A percentile compares a stretch with the other conserved stretches of the same genome.
These are phyloP conservation scores for Cyclostephanos tholiformis DNA, from an alignment of 108 stramenopile species.

Conservation along the genomic window DNA sequence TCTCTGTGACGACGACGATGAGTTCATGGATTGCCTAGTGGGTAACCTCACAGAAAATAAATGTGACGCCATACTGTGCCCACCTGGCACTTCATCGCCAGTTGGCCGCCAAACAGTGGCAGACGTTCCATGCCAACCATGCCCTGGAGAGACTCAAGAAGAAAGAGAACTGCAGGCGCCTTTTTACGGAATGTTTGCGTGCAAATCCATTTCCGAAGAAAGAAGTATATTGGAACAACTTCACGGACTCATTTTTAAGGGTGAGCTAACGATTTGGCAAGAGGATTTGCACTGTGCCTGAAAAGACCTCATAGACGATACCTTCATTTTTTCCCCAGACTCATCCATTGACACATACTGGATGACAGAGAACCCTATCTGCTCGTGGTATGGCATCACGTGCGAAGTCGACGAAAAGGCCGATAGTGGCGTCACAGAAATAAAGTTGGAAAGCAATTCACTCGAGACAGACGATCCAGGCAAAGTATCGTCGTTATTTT, in stretches of 20 bases:
- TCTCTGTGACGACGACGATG: constrained; percentile 62
- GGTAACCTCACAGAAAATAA: constrained; percentile 58
- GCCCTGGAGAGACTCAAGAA: constrained; percentile 33
- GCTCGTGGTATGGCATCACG: constrained; percentile 72
- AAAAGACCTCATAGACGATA: background rate
- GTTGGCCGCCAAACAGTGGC: constrained; percentile 60
- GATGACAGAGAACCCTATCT: constrained; percentile 51
- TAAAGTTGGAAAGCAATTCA: constrained; percentile 53
- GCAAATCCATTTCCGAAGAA: constrained; percentile 50
- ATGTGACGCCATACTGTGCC: constrained; percentile 88
- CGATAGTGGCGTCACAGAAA: constrained; percentile 39
- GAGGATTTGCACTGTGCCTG: background rate
- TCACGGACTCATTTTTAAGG: constrained; percentile 45
- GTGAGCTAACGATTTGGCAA: background rate
- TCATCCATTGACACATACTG: constrained; percentile 34
- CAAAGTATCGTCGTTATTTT: constrained; percentile 43
- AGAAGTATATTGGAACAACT: constrained; percentile 55
- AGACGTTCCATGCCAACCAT: constrained; percentile 44
- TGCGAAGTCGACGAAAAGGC: constrained; percentile 44
- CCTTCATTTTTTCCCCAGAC: background rate
- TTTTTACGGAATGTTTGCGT: constrained; percentile 61
- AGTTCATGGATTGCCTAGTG: constrained; percentile 70
- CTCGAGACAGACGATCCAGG: constrained; percentile 35
- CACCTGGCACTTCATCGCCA: constrained; percentile 60
- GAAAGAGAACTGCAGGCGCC: constrained; percentile 28